phyloP scores from a whole-genome alignment of 2,329 filamentous ascomycete genomes.

The Tolypocladium guangdongense region DNA sequence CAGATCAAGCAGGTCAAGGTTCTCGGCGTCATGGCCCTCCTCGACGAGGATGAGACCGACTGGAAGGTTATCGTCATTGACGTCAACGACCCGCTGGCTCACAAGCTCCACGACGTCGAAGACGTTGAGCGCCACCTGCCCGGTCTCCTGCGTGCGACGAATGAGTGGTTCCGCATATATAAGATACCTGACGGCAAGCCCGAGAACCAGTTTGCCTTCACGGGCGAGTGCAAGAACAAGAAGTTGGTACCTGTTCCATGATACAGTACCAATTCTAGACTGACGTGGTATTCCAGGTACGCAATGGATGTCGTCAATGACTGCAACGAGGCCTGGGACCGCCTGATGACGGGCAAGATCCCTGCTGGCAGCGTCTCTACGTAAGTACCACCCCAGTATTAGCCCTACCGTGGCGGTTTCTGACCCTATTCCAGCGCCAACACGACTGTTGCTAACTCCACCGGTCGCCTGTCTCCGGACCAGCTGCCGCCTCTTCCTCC shows the following conservation, averaged over 20 bases:
- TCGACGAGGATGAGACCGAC: slow-evolving; percentile 99
- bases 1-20: slow-evolving; percentile 99
- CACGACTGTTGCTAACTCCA: slow-evolving; percentile 61
- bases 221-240: slow-evolving; percentile 99
- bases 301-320: slow-evolving; percentile 92
- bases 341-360: slow-evolving; percentile 84
- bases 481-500: slow-evolving; percentile 67
- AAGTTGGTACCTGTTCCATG: slow-evolving; percentile 41
- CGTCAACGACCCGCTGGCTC: slow-evolving; percentile 88
- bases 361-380: slow-evolving; percentile 65
- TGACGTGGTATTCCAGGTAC: slow-evolving; percentile 45
- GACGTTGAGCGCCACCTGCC: slow-evolving; percentile 98
- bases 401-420: slow-evolving; percentile 1
- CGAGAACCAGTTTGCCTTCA: slow-evolving; percentile 99
- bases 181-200: slow-evolving; percentile 99
- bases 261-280: background rate
- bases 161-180: slow-evolving; percentile 99
- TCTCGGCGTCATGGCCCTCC: slow-evolving; percentile 95
- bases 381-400: slow-evolving; percentile 44
- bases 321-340: slow-evolving; percentile 95
- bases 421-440: slow-evolving; percentile 56
- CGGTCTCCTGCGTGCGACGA: slow-evolving; percentile 91
- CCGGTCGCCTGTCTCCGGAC: slow-evolving; percentile 56
- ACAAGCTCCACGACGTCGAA: slow-evolving; percentile 97
- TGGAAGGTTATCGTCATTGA: slow-evolving; percentile 99